Conservation (phyloP, 768 basidiomycete genomes). For the Serendipita vermifera region DNA sequence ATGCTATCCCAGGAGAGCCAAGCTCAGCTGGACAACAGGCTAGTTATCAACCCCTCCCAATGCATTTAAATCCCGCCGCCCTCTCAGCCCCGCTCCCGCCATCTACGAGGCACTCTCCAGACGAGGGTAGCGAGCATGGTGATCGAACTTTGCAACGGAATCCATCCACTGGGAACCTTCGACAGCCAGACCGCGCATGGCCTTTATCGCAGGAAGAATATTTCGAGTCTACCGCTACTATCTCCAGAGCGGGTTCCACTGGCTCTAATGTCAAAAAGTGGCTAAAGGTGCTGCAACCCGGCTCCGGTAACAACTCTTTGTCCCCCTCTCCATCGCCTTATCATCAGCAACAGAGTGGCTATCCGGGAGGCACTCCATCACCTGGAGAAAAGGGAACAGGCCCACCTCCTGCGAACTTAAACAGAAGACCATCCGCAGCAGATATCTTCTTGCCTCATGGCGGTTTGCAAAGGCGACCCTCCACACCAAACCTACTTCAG, state of each 20-base stretch:
- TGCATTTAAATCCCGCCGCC: not conserved
- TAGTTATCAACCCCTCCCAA: not conserved
- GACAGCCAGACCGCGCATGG: slow-evolving; percentile 2
- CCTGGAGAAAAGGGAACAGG: not conserved
- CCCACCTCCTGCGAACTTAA: not conserved
- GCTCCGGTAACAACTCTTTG: not conserved
- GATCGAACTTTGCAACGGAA: not conserved
- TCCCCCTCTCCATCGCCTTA: not conserved
- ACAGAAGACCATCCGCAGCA: slow-evolving; percentile 4
- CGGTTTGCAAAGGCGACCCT: slow-evolving; percentile 2
- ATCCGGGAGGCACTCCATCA: not conserved
- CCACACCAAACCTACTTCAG: slow-evolving; percentile 2
- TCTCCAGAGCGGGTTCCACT: not conserved
- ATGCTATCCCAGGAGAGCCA: not conserved
- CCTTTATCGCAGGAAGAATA: slow-evolving; percentile 2
- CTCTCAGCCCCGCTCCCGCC: slow-evolving; percentile 9
- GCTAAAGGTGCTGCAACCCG: slow-evolving; percentile 1
- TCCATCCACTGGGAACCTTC: not conserved
- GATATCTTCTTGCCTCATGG: slow-evolving; percentile 7
- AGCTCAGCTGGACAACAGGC: not conserved
- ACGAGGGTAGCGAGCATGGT: not conserved
- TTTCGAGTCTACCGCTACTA: not conserved
- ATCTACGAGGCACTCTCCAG: slow-evolving; percentile 8
- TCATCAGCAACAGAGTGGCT: no score
- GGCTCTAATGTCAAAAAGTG: not conserved